These are phyloP conservation scores for Marvania coccoides DNA, from an alignment of 139 green algal genomes.

Conservation along the genomic window DNA sequence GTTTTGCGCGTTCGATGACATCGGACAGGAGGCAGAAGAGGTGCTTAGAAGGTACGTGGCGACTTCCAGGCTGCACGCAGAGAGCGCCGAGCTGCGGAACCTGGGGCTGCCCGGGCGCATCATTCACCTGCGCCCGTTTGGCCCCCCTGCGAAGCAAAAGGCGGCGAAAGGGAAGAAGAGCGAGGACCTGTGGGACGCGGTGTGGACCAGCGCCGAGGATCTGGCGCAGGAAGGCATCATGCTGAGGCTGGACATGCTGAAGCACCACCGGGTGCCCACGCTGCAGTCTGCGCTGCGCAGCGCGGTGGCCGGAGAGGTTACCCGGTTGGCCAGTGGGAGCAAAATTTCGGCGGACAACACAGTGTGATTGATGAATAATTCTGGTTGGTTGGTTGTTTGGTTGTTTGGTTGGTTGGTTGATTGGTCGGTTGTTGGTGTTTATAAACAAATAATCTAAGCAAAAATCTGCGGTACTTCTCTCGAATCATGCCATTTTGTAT, in stretches of 20 bases:
- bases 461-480: no score
- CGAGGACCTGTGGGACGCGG: constrained; percentile 22
- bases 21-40: constrained; percentile 10
- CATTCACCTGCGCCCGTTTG: constrained; percentile 21
- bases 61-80: constrained; percentile 8
- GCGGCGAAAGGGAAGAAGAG: not conserved
- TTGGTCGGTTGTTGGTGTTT: no score
- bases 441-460: no score
- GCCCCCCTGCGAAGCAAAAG: no score
- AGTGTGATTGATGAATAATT: no score
- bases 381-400: no score
- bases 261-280: not conserved
- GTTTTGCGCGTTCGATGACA: constrained; percentile 20
- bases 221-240: constrained; percentile 30
- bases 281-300: not conserved
- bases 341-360: no score
- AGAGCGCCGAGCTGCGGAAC: not conserved
- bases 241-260: constrained; percentile 16
- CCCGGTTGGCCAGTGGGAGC: no score
- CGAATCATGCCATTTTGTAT: no score
- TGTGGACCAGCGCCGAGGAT: constrained; percentile 18
- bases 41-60: not conserved
- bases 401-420: no score
- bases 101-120: constrained; percentile 24
- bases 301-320: no score